Evolutionary conservation across 441 rosid genomes (phyloP).

Genomic region (Rhodomyrtus psidioides): DNA sequence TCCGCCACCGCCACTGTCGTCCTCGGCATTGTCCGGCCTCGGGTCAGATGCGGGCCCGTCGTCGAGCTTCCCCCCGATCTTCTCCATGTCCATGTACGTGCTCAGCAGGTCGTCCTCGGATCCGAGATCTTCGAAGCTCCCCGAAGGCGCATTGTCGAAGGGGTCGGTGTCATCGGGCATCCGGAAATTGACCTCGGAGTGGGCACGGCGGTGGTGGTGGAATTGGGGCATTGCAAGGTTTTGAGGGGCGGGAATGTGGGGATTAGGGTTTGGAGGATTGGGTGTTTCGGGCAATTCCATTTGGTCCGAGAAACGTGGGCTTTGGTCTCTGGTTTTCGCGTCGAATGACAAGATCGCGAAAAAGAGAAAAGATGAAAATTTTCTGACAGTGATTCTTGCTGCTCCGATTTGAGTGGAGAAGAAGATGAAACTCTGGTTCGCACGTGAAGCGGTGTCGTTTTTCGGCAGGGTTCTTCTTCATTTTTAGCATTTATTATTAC

Average conservation of each 20-base stretch:
- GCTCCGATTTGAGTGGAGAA: neutral
- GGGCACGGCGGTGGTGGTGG: slow-evolving; percentile 58
- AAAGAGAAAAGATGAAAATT: neutral
- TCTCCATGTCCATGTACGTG: slow-evolving; percentile 79
- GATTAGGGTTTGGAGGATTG: neutral
- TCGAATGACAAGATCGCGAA: neutral
- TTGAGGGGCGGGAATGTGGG: neutral
- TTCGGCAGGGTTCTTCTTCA: neutral
- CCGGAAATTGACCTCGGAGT: slow-evolving; percentile 76
- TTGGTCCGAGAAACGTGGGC: neutral
- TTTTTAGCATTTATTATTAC: neutral
- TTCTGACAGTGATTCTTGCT: neutral
- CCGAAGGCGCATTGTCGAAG: slow-evolving; percentile 31
- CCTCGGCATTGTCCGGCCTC: slow-evolving; percentile 30
- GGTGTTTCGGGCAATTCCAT: neutral
- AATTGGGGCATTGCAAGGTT: neutral
- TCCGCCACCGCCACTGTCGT: slow-evolving; percentile 19
- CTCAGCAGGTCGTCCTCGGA: slow-evolving; percentile 85
- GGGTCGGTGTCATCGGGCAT: slow-evolving; percentile 64
- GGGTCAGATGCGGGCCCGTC: slow-evolving; percentile 23
- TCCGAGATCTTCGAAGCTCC: slow-evolving; percentile 56
- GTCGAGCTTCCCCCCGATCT: slow-evolving; percentile 55
- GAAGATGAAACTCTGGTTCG: neutral
- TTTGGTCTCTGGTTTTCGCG: neutral
- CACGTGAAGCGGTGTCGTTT: neutral